Conservation (phyloP, 345 rosid genomes). For the Streptanthus diversifolius region DNA sequence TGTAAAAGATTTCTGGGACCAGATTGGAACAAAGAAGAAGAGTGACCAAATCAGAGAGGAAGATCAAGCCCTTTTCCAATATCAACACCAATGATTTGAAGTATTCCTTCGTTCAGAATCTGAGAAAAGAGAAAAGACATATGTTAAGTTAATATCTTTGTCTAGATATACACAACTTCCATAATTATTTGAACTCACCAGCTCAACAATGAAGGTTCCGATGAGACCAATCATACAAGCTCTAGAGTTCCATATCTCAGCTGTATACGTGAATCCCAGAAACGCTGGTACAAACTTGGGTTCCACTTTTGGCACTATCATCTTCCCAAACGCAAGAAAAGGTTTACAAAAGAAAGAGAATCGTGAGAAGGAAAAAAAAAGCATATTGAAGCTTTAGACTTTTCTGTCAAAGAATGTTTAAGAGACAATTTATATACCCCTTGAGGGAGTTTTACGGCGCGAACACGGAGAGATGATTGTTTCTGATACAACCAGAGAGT, state of each 20-base stretch:
- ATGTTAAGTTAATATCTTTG: not conserved
- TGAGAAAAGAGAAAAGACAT: slow-evolving; percentile 23
- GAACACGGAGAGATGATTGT: slow-evolving; percentile 36
- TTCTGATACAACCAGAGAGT: not conserved
- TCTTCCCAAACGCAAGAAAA: slow-evolving; percentile 24
- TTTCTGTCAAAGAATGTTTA: not conserved
- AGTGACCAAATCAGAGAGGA: slow-evolving; percentile 51
- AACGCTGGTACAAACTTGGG: slow-evolving; percentile 64
- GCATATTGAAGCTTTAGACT: not conserved
- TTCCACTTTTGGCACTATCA: slow-evolving; percentile 66
- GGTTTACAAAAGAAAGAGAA: not conserved
- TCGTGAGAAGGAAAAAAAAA: not conserved
- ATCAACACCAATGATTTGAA: slow-evolving; percentile 70
- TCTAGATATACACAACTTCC: not conserved
- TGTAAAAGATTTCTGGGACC: not conserved
- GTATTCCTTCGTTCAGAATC: slow-evolving; percentile 74
- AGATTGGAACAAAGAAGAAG: slow-evolving; percentile 4
- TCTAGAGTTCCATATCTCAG: slow-evolving; percentile 89
- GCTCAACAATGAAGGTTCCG: slow-evolving; percentile 63
- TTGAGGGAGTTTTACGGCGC: slow-evolving; percentile 61
- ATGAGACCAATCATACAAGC: slow-evolving; percentile 89
- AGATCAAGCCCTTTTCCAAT: slow-evolving; percentile 80
- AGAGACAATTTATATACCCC: slow-evolving; percentile 39
- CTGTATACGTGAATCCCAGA: slow-evolving; percentile 75
- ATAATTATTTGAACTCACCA: slow-evolving; percentile 39